These are phyloP conservation scores for Domatiomyces globalis DNA, from an alignment of 2,329 filamentous ascomycete genomes.

Conservation along the genomic window DNA sequence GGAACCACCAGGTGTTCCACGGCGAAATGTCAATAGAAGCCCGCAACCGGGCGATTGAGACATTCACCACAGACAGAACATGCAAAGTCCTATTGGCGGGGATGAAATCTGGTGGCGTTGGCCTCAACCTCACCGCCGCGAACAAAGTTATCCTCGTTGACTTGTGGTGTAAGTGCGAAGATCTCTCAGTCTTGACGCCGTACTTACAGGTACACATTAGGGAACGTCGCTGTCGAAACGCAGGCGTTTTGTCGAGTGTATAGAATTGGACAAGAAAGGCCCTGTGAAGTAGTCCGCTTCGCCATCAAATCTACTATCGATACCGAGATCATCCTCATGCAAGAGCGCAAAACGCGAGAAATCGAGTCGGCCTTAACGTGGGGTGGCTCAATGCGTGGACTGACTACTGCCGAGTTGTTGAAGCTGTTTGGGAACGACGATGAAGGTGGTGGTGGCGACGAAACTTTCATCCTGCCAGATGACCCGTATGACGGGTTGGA, in stretches of 20 bases:
- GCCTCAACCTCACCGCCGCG: constrained; percentile 47
- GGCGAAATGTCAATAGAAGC: constrained; percentile 34
- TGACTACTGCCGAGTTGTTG: constrained; percentile 16
- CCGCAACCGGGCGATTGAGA: constrained; percentile 33
- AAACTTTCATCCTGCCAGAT: not conserved
- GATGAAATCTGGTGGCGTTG: constrained; percentile 42
- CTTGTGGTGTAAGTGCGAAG: constrained; percentile 45
- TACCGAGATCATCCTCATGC: constrained; percentile 40
- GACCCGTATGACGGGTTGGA: not conserved
- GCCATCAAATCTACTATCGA: constrained; percentile 46
- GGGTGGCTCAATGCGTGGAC: constrained; percentile 3
- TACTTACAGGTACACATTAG: not conserved
- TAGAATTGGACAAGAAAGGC: constrained; percentile 45
- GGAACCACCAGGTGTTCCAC: constrained; percentile 34
- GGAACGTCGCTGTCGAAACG: constrained; percentile 36
- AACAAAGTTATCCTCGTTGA: constrained; percentile 44
- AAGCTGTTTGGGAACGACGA: constrained; percentile 19
- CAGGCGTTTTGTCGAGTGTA: constrained; percentile 39
- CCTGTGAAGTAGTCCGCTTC: constrained; percentile 46
- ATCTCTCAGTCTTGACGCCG: not conserved
- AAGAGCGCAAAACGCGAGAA: constrained; percentile 39
- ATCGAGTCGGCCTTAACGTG: constrained; percentile 21
- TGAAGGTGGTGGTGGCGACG: constrained; percentile 2
- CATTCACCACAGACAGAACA: constrained; percentile 30
- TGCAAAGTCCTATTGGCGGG: constrained; percentile 41